A percentile compares a stretch with the other conserved stretches of the same genome.
Evolutionary conservation across 257 asterid species (phyloP).

Genomic region (Eucommia ulmoides): DNA sequence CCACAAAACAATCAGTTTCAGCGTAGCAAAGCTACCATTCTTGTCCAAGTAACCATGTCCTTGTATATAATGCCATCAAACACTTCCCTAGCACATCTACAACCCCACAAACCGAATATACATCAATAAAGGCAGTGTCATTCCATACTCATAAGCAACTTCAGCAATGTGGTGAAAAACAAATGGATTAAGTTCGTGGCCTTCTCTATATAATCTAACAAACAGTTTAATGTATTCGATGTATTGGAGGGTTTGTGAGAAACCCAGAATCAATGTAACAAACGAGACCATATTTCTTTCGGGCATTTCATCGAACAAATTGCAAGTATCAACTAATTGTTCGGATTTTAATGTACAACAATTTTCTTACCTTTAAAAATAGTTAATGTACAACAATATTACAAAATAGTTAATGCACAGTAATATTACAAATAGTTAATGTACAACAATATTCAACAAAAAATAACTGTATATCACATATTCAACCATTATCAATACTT

Average conservation of each 20-base stretch:
- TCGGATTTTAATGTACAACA: too few species aligned
- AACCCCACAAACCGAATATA: conserved; percentile 57
- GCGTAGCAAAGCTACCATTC: conserved; percentile 78
- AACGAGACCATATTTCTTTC: conserved; percentile 35
- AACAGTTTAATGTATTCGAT: conserved; percentile 15
- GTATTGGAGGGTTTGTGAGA: conserved; percentile 7
- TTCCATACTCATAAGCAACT: conserved; percentile 32
- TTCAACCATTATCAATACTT: too few species aligned
- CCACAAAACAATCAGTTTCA: conserved; percentile 50
- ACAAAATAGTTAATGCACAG: too few species aligned
- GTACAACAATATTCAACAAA: too few species aligned
- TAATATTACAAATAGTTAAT: too few species aligned
- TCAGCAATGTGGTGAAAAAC: conserved; percentile 34
- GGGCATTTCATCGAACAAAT: conserved; percentile 43
- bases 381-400: too few species aligned
- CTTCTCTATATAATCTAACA: conserved; percentile 34
- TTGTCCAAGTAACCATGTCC: conserved; percentile 89
- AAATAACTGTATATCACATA: too few species aligned
- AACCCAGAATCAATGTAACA: conserved; percentile 45
- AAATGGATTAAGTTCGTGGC: conserved; percentile 37
- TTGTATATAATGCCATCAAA: conserved; percentile 40
- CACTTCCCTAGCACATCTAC: conserved; percentile 37
- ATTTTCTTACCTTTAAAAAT: too few species aligned
- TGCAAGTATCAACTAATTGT: conserved; percentile 18
- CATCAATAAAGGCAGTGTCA: conserved; percentile 51